These are phyloP conservation scores for Aspergillus calidoustus DNA, from an alignment of 2,329 filamentous ascomycete species.

Conservation along the genomic window DNA sequence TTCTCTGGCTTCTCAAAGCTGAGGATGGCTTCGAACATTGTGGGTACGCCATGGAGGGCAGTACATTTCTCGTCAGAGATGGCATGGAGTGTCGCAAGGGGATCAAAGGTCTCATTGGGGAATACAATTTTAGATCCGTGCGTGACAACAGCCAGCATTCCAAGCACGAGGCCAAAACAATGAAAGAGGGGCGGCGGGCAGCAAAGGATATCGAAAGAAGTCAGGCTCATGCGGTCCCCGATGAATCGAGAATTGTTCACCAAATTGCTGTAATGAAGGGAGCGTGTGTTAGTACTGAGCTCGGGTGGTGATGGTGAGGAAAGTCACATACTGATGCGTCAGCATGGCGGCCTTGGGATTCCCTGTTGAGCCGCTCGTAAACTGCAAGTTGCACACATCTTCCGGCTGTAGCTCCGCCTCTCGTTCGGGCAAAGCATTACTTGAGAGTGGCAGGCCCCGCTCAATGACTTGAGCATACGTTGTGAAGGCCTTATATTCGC, in stretches of 20 bases:
- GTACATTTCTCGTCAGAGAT: slow-evolving; percentile 72
- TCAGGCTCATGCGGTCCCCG: slow-evolving; percentile 74
- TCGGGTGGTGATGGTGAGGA: neutral
- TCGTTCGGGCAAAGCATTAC: slow-evolving; percentile 57
- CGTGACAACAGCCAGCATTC: slow-evolving; percentile 72
- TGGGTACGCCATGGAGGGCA: slow-evolving; percentile 78
- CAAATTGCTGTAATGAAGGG: slow-evolving; percentile 37
- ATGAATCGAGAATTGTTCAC: slow-evolving; percentile 72
- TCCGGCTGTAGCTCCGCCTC: slow-evolving; percentile 64
- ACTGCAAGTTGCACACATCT: slow-evolving; percentile 74
- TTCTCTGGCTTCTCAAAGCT: slow-evolving; percentile 51
- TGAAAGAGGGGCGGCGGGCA: slow-evolving; percentile 85
- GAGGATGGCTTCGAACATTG: slow-evolving; percentile 76
- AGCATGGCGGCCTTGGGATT: slow-evolving; percentile 76
- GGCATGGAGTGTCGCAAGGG: slow-evolving; percentile 66
- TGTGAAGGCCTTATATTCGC: slow-evolving; percentile 57
- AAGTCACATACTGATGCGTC: slow-evolving; percentile 63
- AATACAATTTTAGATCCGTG: slow-evolving; percentile 79
- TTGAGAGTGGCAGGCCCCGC: slow-evolving; percentile 55
- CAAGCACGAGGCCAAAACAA: slow-evolving; percentile 81
- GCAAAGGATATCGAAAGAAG: slow-evolving; percentile 70
- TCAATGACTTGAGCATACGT: slow-evolving; percentile 65
- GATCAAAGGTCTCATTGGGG: slow-evolving; percentile 74
- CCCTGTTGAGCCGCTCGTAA: slow-evolving; percentile 76
- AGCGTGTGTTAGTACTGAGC: neutral